Conservation (phyloP, 179 eudicot genomes). For the Amaranthus tricolor region DNA sequence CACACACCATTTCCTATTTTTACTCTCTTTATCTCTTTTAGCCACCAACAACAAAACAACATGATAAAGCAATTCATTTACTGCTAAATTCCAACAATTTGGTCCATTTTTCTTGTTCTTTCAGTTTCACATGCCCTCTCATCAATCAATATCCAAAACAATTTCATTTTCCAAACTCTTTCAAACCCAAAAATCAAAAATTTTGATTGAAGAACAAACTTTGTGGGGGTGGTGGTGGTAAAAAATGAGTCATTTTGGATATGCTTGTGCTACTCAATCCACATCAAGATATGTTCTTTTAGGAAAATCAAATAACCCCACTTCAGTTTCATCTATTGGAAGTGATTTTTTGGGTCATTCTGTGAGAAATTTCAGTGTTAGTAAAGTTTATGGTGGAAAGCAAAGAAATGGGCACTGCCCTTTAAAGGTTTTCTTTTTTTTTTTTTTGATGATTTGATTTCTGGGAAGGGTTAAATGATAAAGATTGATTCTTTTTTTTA, state of each 20-base stretch:
- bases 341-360: conserved; percentile 49
- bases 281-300: conserved; percentile 33
- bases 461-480: neutral
- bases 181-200: neutral
- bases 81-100: neutral
- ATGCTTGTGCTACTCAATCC: conserved; percentile 32
- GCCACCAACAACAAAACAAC: neutral
- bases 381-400: conserved; percentile 31
- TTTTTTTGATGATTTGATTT: neutral
- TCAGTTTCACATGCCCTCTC: neutral
- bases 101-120: neutral
- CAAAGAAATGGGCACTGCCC: conserved; percentile 38
- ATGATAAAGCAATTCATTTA: neutral
- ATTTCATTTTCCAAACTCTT: neutral
- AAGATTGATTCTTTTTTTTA: neutral
- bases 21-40: neutral
- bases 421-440: conserved; percentile 49
- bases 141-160: too few species aligned
- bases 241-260: conserved; percentile 37
- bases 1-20: neutral
- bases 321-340: conserved; percentile 38
- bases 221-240: neutral
- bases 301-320: conserved; percentile 23
- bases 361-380: conserved; percentile 26
- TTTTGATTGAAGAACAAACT: neutral